A percentile compares a stretch with the other conserved stretches of the same genome.
Conservation (phyloP, 768 basidiomycete species). For the Clathrus columnatus region DNA sequence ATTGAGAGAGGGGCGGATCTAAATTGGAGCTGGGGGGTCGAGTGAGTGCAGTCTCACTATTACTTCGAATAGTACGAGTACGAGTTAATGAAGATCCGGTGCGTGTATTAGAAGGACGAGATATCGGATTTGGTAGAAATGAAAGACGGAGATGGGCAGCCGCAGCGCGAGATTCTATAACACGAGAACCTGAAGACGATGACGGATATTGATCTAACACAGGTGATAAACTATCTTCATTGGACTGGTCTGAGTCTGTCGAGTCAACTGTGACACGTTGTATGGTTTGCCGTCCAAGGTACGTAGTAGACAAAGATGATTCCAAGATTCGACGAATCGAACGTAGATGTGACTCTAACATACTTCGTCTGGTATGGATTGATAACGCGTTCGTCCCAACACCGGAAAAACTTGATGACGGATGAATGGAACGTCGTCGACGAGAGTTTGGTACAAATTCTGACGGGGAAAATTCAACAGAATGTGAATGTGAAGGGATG, state of each 20-base stretch:
- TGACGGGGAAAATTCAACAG: neutral
- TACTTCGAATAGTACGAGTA: constrained; percentile 1
- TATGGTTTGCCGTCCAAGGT: neutral
- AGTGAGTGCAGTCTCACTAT: neutral
- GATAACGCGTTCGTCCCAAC: neutral
- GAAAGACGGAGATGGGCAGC: constrained; percentile 1
- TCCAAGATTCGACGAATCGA: neutral
- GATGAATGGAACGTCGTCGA: neutral
- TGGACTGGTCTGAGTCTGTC: neutral
- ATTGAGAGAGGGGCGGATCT: no score
- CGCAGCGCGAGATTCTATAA: constrained; percentile 3
- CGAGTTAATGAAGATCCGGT: neutral
- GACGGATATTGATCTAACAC: neutral
- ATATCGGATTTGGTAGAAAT: neutral
- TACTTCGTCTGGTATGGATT: constrained; percentile 3
- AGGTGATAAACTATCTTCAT: neutral
- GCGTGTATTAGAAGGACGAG: neutral
- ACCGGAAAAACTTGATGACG: neutral
- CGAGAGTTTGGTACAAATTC: neutral
- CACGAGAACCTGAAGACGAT: neutral
- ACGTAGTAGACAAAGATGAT: neutral
- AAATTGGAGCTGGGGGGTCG: no score
- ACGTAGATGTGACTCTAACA: constrained; percentile 3
- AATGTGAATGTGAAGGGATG: neutral
- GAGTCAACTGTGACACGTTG: neutral